Base-by-base conservation (phyloP, 169 alveolate genomes). In the Eimeria sp. region DNA sequence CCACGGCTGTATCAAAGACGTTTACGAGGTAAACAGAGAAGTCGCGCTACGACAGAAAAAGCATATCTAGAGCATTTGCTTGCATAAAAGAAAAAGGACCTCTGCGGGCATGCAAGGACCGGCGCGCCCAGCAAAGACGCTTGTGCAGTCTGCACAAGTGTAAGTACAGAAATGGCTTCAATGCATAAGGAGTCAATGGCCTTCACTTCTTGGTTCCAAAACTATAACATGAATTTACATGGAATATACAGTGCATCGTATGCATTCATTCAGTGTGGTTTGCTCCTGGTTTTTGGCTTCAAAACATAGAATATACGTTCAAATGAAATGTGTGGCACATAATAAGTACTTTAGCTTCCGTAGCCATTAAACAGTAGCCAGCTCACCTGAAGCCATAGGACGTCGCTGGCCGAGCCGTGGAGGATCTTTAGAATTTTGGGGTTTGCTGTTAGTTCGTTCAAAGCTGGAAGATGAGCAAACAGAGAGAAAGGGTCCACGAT, bases 1-100 rank as follows among this genome's bases (percentile, higher is more conserved):
- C 99, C 92, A 97, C 97, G 27, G 98, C 98, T 3, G 99, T 99
- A 96, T 99, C 99, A 90, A 98, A 99, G 98, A 99, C 96, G 96
- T 98, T 98, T 25, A 98, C 99, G 14, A 99, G 97, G 96, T 98
- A 98, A 27, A 99, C 97, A 54, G 99, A 98, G 95, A 99, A 98
- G 97, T 99, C 99, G 92, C 99, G 97, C 98, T 99, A 98, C 3
- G 61, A 25, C 80, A 70, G 20, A 20, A 47, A 54, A 30, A 34
- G 65, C 40, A 45, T 34, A 34, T 34, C 40, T 27, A 72, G 75
- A 51, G 75, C 65, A 47, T 49, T 11, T 47, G 73, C 45, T 51
- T 14, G 6, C 54, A 20, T 25, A n/a, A 18, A 22, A 22, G 22
- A 57, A 89, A 34, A 34, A 34, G 40, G 40, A 34, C 40, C 40